A percentile compares a stretch with the other conserved stretches of the same genome.
Evolutionary conservation across 345 rosid genomes (phyloP).

Genomic region (Litchi chinensis): DNA sequence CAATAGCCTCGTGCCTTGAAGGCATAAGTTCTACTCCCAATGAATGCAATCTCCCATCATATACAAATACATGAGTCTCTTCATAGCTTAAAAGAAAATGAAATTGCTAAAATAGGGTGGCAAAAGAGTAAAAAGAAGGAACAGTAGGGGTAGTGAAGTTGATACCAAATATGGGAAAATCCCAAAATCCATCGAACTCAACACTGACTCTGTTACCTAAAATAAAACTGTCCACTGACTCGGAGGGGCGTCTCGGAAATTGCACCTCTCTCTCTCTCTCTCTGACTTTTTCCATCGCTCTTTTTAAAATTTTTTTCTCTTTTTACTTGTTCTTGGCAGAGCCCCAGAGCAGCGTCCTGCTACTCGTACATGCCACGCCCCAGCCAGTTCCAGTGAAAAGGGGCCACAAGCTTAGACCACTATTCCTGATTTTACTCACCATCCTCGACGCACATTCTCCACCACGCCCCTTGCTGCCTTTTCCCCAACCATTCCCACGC

Average conservation of each 20-base stretch:
- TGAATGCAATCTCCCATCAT: too few species aligned
- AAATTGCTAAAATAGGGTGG: not conserved
- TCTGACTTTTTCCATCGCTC: not conserved
- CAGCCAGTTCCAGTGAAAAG: not conserved
- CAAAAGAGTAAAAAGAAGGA: not conserved
- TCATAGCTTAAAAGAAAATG: too few species aligned
- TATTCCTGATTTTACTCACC: not conserved
- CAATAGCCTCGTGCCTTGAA: too few species aligned
- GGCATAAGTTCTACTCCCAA: too few species aligned
- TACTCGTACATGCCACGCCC: not conserved
- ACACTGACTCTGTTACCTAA: not conserved
- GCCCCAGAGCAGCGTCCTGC: not conserved
- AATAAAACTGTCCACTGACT: constrained; percentile 24
- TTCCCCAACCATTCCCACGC: too few species aligned
- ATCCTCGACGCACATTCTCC: not conserved
- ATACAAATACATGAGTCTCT: too few species aligned
- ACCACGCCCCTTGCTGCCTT: not conserved
- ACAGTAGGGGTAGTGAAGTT: not conserved
- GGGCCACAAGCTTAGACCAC: not conserved
- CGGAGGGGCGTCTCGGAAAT: constrained; percentile 34
- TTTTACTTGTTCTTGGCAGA: not conserved
- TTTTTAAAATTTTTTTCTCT: too few species aligned
- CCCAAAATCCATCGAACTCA: constrained; percentile 21
- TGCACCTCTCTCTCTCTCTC: not conserved
- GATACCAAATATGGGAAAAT: constrained; percentile 12